A percentile compares a stretch with the other conserved stretches of the same genome.
These are phyloP conservation scores for Diaporthe aspalathi DNA, from an alignment of 2,329 filamentous ascomycete genomes.

Conservation along the genomic window DNA sequence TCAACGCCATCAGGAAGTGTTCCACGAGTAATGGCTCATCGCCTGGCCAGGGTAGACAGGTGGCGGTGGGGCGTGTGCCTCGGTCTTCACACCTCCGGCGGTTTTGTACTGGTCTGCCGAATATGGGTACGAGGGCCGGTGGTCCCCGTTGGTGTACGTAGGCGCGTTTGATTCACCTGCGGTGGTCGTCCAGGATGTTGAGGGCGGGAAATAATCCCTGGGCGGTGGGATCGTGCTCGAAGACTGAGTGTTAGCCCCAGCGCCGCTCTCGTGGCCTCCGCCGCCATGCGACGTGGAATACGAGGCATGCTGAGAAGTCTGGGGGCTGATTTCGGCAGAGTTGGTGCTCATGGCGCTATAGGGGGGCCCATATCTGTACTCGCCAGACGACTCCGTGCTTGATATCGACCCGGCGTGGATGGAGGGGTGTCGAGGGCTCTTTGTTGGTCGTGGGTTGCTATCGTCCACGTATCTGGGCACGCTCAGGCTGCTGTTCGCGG, in stretches of 20 bases:
- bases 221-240: conserved; percentile 47
- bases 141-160: conserved; percentile 59
- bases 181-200: conserved; percentile 63
- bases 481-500: conserved; percentile 59
- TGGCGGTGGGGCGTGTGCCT: conserved; percentile 53
- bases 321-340: conserved; percentile 50
- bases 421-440: conserved; percentile 68
- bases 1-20: conserved; percentile 52
- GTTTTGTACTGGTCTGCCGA: conserved; percentile 63
- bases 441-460: conserved; percentile 62
- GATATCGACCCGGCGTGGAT: conserved; percentile 63
- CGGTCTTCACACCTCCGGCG: conserved; percentile 48
- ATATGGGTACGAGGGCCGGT: conserved; percentile 55
- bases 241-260: conserved; percentile 35
- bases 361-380: conserved; percentile 66
- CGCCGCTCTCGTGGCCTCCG: conserved; percentile 37
- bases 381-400: conserved; percentile 61
- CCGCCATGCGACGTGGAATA: conserved; percentile 24
- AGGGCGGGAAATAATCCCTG: conserved; percentile 66
- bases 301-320: conserved; percentile 46
- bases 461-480: conserved; percentile 69
- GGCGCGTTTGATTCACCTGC: conserved; percentile 57
- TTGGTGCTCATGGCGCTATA: conserved; percentile 51
- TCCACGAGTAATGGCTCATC: conserved; percentile 70
- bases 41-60: conserved; percentile 54